Conservation (phyloP, 139 green algal genomes). For the Coelastrella sp. region DNA sequence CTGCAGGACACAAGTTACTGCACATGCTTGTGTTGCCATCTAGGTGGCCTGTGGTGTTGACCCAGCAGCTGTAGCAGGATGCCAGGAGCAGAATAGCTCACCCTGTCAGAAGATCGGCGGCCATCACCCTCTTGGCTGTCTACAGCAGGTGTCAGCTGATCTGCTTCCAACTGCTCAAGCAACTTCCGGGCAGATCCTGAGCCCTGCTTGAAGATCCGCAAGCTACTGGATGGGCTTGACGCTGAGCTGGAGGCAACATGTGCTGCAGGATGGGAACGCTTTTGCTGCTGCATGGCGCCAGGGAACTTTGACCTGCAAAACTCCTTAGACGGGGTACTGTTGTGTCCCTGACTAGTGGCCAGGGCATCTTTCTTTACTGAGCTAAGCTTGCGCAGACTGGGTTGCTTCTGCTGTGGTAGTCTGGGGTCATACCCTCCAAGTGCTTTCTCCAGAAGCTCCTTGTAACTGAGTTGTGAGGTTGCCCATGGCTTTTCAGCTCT, state of each 20-base stretch:
- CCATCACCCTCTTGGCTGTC: background rate
- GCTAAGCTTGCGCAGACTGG: background rate
- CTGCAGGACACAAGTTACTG: too few relatives aligned
- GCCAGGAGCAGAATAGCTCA: background rate
- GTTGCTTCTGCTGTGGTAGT: slow-evolving; percentile 12
- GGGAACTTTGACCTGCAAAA: background rate
- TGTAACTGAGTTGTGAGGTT: slow-evolving; percentile 18
- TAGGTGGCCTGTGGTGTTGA: too few relatives aligned
- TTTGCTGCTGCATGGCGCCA: background rate
- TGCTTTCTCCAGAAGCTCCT: slow-evolving; percentile 14
- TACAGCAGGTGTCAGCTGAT: background rate
- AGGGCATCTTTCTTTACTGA: background rate
- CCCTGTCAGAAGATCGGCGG: background rate
- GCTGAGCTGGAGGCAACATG: too few relatives aligned
- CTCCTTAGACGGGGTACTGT: background rate
- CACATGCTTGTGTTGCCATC: too few relatives aligned
- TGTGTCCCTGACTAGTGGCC: background rate
- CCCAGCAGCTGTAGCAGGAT: too few relatives aligned
- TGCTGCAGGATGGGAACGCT: background rate
- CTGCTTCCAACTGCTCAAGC: background rate
- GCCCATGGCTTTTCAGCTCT: background rate
- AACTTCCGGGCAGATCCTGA: slow-evolving; percentile 11
- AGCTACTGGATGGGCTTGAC: background rate
- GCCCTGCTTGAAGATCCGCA: slow-evolving; percentile 41
- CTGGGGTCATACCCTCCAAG: slow-evolving; percentile 15